phyloP scores from a whole-genome alignment of 352 stramenopile species.

The Blastocystis sp. region DNA sequence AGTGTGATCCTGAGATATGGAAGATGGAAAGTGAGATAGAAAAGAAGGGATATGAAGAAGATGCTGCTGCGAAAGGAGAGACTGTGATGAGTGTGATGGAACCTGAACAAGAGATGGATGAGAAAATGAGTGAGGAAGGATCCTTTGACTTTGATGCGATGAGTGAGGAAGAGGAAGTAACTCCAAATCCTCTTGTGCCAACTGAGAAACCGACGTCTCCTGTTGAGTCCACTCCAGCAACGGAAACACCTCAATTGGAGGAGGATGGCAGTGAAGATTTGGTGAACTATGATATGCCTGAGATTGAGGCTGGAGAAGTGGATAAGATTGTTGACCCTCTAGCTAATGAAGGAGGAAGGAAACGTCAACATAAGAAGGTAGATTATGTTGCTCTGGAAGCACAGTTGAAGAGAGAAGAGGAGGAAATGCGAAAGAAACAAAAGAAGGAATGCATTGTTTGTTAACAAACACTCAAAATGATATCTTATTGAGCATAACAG shows the following conservation, averaged over 20 bases:
- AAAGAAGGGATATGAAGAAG: slow-evolving; percentile 3
- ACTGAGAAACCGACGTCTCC: too few relatives aligned
- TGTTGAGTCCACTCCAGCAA: not conserved
- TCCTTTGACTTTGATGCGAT: slow-evolving; percentile 39
- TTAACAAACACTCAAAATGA: slow-evolving; percentile 1
- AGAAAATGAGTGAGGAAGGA: slow-evolving; percentile 50
- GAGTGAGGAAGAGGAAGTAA: not conserved
- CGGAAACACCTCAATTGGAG: not conserved
- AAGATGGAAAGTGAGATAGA: slow-evolving; percentile 17
- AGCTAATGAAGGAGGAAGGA: slow-evolving; percentile 21
- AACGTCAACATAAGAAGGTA: slow-evolving; percentile 35
- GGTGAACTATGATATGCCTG: slow-evolving; percentile 53
- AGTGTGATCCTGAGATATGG: slow-evolving; percentile 19
- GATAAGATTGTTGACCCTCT: slow-evolving; percentile 52
- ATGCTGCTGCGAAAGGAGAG: slow-evolving; percentile 22
- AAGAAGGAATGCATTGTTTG: slow-evolving; percentile 28
- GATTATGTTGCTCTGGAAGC: slow-evolving; percentile 56
- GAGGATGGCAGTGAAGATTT: slow-evolving; percentile 52
- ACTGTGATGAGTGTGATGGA: not conserved
- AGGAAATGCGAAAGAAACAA: slow-evolving; percentile 59
- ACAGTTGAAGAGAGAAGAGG: slow-evolving; percentile 52
- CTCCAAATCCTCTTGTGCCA: not conserved
- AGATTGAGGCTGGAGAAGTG: slow-evolving; percentile 49
- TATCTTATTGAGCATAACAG: slow-evolving; percentile 36
- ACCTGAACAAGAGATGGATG: slow-evolving; percentile 12